Percentiles rank a stretch among this genome's conserved stretches.
Conservation (phyloP, 257 asterid genomes). For the Nicotiana otophora region DNA sequence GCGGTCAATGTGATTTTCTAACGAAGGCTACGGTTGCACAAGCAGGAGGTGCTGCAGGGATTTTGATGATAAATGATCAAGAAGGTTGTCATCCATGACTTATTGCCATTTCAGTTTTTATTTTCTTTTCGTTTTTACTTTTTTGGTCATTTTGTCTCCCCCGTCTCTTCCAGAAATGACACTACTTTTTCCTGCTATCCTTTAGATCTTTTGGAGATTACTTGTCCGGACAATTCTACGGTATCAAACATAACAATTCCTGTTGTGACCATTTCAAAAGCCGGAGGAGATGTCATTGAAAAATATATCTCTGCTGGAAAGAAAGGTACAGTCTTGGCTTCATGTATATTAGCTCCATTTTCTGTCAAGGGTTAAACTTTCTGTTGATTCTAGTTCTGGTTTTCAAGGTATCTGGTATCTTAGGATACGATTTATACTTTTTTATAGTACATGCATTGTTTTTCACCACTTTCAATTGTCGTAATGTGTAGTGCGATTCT, state of each 20-base stretch:
- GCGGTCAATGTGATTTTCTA: slow-evolving; percentile 86
- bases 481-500: background rate
- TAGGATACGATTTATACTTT: background rate
- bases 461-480: background rate
- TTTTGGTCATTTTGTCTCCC: background rate
- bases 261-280: slow-evolving; percentile 67
- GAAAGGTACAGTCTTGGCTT: slow-evolving; percentile 40
- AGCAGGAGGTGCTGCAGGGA: slow-evolving; percentile 79
- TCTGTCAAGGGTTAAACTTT: slow-evolving; percentile 1
- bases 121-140: slow-evolving; percentile 10
- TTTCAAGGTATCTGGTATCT: background rate
- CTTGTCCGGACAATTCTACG: slow-evolving; percentile 56
- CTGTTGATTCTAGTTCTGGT: background rate
- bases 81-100: slow-evolving; percentile 45
- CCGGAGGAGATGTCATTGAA: slow-evolving; percentile 71
- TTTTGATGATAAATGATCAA: slow-evolving; percentile 70
- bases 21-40: slow-evolving; percentile 79
- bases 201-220: slow-evolving; percentile 79
- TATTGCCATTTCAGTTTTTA: background rate
- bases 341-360: background rate
- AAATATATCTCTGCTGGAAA: slow-evolving; percentile 50
- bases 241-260: slow-evolving; percentile 53
- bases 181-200: slow-evolving; percentile 24
- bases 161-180: slow-evolving; percentile 14
- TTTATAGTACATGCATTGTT: background rate